phyloP scores from a whole-genome alignment of 176 grass and related monocot genomes.

The Rhynchospora pubera region DNA sequence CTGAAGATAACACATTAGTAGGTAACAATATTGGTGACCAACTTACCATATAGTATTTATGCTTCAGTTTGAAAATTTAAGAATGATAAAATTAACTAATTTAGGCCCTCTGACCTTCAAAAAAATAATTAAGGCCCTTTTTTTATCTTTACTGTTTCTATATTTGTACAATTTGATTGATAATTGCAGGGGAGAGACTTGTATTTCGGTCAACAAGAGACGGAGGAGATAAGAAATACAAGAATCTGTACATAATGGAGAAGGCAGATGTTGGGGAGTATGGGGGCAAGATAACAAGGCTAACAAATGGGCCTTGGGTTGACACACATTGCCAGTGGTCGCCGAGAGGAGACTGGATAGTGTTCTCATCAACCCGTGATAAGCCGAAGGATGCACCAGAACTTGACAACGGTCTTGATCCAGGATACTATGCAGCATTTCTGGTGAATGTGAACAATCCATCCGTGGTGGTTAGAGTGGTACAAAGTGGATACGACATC shows the following conservation, averaged over 20 bases:
- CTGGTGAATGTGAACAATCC: neutral
- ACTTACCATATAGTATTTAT: neutral
- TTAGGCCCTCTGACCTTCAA: neutral
- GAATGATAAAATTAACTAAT: neutral
- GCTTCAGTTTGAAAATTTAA: neutral
- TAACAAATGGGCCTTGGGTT: neutral
- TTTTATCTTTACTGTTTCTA: neutral
- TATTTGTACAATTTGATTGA: neutral
- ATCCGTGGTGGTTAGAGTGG: constrained; percentile 17
- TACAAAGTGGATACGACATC: constrained; percentile 3
- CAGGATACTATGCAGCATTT: constrained; percentile 24
- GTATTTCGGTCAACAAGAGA: constrained; percentile 32
- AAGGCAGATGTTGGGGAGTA: constrained; percentile 19
- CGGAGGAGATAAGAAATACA: neutral
- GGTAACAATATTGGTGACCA: neutral
- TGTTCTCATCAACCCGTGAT: constrained; percentile 35
- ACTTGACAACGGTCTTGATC: constrained; percentile 9
- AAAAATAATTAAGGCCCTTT: too few relatives aligned
- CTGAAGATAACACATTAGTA: neutral
- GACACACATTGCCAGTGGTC: constrained; percentile 51
- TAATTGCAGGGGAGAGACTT: neutral
- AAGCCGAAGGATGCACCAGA: neutral
- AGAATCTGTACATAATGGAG: constrained; percentile 41
- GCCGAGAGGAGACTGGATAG: constrained; percentile 36
- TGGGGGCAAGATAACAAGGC: constrained; percentile 4